Conservation (phyloP, 306 rosid genomes). For the Vicia faba region DNA sequence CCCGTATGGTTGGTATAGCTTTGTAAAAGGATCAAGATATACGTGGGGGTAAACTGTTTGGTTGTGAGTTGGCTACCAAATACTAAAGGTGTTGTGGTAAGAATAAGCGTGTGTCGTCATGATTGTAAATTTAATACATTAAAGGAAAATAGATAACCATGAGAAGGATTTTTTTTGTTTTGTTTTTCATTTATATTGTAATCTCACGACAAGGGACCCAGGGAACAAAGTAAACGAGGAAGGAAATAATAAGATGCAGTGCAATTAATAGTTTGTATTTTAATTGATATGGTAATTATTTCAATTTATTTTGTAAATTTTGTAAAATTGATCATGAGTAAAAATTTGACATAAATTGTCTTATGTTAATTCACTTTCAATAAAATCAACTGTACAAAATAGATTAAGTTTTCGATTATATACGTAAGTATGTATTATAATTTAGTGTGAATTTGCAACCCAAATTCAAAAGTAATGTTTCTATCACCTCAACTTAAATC, state of each 20-base stretch:
- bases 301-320: neutral
- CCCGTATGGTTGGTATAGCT: slow-evolving; percentile 9
- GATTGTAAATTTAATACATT: slow-evolving; percentile 20
- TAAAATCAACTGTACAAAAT: no score
- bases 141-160: slow-evolving; percentile 11
- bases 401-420: no score
- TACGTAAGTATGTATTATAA: neutral
- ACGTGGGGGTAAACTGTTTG: slow-evolving; percentile 6
- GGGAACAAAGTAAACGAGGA: slow-evolving; percentile 20
- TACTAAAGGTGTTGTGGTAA: slow-evolving; percentile 23
- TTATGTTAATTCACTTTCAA: no score
- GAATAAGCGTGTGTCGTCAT: slow-evolving; percentile 14
- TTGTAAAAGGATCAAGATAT: slow-evolving; percentile 19
- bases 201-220: neutral
- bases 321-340: neutral
- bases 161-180: neutral
- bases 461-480: neutral
- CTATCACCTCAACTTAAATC: neutral
- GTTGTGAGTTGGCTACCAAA: slow-evolving; percentile 35
- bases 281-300: no score
- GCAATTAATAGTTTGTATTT: neutral
- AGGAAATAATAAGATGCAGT: neutral
- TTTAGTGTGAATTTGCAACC: neutral
- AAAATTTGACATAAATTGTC: no score
- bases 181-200: neutral